A percentile compares a stretch with the other conserved stretches of the same genome.
These are phyloP conservation scores for Nymphaea thermarum DNA, from an alignment of 164 flowering plant species.

Conservation along the genomic window DNA sequence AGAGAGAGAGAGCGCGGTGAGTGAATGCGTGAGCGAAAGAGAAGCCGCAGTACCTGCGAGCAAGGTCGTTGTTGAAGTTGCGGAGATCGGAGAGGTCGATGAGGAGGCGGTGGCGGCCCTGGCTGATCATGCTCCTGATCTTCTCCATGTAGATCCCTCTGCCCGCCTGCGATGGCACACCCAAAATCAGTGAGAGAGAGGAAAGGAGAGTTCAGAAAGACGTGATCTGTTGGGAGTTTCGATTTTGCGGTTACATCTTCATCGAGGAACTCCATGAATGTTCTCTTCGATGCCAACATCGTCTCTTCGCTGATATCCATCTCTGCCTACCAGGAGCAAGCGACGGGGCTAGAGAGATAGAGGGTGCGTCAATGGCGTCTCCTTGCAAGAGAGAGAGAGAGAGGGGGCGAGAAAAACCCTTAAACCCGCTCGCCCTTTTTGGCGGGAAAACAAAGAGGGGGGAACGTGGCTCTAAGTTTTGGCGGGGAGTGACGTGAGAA, in stretches of 20 bases:
- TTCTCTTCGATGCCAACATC: constrained; percentile 55
- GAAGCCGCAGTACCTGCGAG: constrained; percentile 34
- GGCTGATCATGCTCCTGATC: constrained; percentile 51
- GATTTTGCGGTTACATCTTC: constrained; percentile 29
- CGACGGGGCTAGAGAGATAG: constrained; percentile 8
- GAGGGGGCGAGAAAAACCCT: no score
- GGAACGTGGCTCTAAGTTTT: neutral
- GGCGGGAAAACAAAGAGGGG: neutral
- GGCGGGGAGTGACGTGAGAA: neutral
- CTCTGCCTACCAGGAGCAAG: constrained; percentile 3
- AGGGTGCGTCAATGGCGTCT: neutral
- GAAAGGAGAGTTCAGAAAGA: constrained; percentile 1
- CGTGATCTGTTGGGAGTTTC: neutral
- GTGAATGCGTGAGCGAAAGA: neutral
- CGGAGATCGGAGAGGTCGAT: constrained; percentile 71
- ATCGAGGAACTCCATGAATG: constrained; percentile 59
- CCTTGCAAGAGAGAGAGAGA: neutral
- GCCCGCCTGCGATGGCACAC: constrained; percentile 16
- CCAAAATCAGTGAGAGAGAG: constrained; percentile 2
- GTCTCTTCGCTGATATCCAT: constrained; percentile 70
- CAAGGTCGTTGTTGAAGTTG: constrained; percentile 39
- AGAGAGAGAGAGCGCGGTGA: neutral
- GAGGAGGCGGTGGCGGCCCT: constrained; percentile 52
- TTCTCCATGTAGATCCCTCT: constrained; percentile 46
- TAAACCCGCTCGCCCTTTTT: neutral